Conservation (phyloP, 805 yeast genomes). For the Candida tammaniensis region DNA sequence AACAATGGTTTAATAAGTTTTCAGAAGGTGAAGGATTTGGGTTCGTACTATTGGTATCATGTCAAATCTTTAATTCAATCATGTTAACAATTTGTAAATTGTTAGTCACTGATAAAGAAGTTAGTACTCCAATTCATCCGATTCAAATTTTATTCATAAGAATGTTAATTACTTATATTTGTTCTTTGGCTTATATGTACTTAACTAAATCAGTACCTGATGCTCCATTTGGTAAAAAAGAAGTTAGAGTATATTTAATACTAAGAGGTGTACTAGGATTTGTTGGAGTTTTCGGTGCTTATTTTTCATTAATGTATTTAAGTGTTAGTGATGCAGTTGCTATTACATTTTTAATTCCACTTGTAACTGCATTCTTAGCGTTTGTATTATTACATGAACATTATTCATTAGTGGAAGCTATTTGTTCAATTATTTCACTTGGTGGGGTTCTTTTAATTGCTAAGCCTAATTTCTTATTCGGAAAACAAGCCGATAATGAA, state of each 20-base stretch:
- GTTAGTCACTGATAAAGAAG: conserved; percentile 62
- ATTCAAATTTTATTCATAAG: conserved; percentile 74
- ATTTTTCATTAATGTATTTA: conserved; percentile 69
- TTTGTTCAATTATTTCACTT: conserved; percentile 66
- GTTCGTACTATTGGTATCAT: conserved; percentile 49
- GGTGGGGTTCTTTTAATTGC: conserved; percentile 79
- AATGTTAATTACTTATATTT: conserved; percentile 66
- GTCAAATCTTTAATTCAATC: conserved; percentile 72
- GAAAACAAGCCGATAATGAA: conserved; percentile 28
- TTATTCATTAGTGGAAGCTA: conserved; percentile 63
- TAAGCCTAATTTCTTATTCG: conserved; percentile 72
- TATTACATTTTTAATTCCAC: conserved; percentile 75
- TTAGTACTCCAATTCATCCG: conserved; percentile 65
- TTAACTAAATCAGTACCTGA: conserved; percentile 48
- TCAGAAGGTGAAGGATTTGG: no score
- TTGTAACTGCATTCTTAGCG: conserved; percentile 73
- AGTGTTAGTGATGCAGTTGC: conserved; percentile 80
- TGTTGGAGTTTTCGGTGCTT: conserved; percentile 76
- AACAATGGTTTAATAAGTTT: no score
- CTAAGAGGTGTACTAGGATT: conserved; percentile 71
- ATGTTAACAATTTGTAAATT: conserved; percentile 77
- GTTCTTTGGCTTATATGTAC: conserved; percentile 57
- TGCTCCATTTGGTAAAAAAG: conserved; percentile 69
- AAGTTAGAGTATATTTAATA: conserved; percentile 50
- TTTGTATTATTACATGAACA: conserved; percentile 63